Base-by-base conservation (phyloP, 202 grass and related monocot species). In the Panicum virgatum region DNA sequence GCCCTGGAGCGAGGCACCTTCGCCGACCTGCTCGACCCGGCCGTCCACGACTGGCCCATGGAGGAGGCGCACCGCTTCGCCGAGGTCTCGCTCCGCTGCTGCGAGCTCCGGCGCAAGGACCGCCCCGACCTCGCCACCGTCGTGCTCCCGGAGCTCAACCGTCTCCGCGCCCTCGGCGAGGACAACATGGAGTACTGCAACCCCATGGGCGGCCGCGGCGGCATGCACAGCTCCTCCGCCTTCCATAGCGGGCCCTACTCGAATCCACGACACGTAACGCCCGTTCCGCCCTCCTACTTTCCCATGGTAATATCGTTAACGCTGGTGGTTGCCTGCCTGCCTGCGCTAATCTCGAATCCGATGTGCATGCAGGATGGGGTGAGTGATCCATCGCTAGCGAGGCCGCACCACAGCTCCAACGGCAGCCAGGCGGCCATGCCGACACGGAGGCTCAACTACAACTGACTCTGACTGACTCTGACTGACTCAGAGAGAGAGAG, bases 21-120 rank as follows among this genome's bases (percentile, higher is more conserved):
- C 36, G 78, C 47, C 37, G 86, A 97, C 29, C 62, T 90, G 11
- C 68, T 96, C 23, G 93, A 96, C 62, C 85, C 82, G 3, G 82
- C 82, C 20, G 90, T 88, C 59, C 51, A 45, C 0, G 85, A 92
- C 39, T 96, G 93, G 94, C 94, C 94, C 29, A 18, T 94, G 5
- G 90, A 92, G 5, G 92, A 86, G 22, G 88, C 92, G 23, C 78
- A 80, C 7, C 68, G 70, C 5, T 76, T 92, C 13, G 92, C 94
- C 11, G 85, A 94, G 81, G 12, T 92, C 14, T 74, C 90, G 0
- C 81, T 97, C 23, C 78, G 76, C 0, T 97, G 94, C 83, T 85
- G 88, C 9, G 90, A 97, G 82, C 76, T 97, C 42, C 89, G 90
- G 7, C 79, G 94, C 46, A 97, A 91, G 78, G 94, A 97, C 61